phyloP scores from a whole-genome alignment of 345 rosid species.

The Ceriops zippeliana region DNA sequence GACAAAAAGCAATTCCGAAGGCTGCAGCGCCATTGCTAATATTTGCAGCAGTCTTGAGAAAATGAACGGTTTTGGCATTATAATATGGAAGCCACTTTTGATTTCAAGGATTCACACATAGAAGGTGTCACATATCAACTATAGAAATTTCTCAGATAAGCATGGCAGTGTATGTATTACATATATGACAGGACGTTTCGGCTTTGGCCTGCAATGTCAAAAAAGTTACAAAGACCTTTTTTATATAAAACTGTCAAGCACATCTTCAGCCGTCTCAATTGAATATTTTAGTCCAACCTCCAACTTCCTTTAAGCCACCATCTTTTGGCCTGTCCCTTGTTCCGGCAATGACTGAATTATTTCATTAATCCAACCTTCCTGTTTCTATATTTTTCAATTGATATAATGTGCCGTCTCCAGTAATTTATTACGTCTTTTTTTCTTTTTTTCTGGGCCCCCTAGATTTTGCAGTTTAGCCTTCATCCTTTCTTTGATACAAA shows the following conservation, averaged over 20 bases:
- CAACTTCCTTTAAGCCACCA: too few species aligned
- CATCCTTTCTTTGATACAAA: background rate
- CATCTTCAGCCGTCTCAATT: too few species aligned
- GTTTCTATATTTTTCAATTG: background rate
- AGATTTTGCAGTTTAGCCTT: conserved; percentile 3
- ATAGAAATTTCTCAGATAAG: background rate
- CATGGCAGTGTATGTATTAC: background rate
- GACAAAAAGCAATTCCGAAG: background rate
- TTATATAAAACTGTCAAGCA: background rate
- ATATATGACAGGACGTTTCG: background rate
- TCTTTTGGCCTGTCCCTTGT: too few species aligned
- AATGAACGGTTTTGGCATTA: background rate
- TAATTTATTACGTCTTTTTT: background rate
- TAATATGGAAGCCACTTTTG: background rate
- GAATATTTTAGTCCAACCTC: too few species aligned
- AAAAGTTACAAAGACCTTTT: background rate
- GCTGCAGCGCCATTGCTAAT: background rate
- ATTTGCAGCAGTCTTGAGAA: background rate
- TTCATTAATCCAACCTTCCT: too few species aligned
- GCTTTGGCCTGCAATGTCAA: conserved; percentile 22
- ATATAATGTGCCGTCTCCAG: background rate
- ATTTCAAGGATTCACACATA: background rate
- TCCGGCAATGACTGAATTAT: too few species aligned
- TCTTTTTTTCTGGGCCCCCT: background rate
- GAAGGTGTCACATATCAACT: too few species aligned